Evolutionary conservation across 148 eudicot species (phyloP).

Genomic region (Drosera capensis): DNA sequence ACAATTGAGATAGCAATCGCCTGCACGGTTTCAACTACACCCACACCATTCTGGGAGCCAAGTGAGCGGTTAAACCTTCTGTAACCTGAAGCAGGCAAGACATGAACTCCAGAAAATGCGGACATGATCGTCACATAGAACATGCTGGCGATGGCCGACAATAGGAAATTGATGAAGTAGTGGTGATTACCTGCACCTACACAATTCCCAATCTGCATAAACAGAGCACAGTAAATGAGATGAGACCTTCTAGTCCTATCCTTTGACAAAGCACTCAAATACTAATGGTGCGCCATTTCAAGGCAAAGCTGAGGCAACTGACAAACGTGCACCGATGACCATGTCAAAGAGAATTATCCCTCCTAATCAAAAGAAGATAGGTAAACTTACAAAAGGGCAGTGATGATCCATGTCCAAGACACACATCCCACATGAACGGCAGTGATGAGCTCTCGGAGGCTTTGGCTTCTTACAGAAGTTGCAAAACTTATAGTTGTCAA

Average conservation of each 20-base stretch:
- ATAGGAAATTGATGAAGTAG: constrained; percentile 57
- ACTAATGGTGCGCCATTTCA: too few species aligned
- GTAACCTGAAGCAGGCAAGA: constrained; percentile 39
- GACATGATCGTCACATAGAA: constrained; percentile 47
- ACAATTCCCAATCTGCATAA: constrained; percentile 86
- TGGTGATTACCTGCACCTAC: constrained; percentile 85
- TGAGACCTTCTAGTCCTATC: too few species aligned
- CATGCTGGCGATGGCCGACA: constrained; percentile 53
- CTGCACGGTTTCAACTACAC: constrained; percentile 15
- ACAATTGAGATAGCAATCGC: constrained; percentile 30
- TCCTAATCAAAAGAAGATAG: not conserved
- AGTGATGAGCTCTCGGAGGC: constrained; percentile 83
- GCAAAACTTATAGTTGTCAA: constrained; percentile 67
- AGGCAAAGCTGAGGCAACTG: too few species aligned
- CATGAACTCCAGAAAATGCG: constrained; percentile 24
- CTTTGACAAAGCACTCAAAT: too few species aligned
- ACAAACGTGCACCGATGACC: too few species aligned
- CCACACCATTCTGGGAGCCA: constrained; percentile 11
- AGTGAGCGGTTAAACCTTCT: constrained; percentile 7
- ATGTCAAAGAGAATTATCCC: not conserved
- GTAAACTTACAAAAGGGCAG: constrained; percentile 87
- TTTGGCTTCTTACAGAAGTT: constrained; percentile 76
- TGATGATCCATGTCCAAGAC: constrained; percentile 98
- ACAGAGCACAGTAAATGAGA: too few species aligned
- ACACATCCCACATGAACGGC: constrained; percentile 83